Conservation (phyloP, 331 rosid genomes). For the Erythrophleum ivorense region DNA sequence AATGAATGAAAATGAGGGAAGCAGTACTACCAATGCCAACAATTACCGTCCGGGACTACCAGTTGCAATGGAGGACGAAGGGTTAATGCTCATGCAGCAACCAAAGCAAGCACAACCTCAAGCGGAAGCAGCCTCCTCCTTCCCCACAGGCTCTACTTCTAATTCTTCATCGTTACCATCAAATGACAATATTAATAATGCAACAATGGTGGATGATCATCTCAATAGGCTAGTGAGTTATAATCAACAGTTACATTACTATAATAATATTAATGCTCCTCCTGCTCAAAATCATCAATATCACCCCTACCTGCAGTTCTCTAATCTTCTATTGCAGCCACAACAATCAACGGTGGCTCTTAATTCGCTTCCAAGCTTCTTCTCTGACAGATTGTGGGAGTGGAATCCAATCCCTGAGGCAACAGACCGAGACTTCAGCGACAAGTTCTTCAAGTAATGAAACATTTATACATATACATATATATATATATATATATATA, state of each 20-base stretch:
- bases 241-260: slow-evolving; percentile 46
- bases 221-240: slow-evolving; percentile 67
- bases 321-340: slow-evolving; percentile 51
- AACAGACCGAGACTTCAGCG: slow-evolving; percentile 54
- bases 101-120: slow-evolving; percentile 33
- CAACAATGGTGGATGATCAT: slow-evolving; percentile 68
- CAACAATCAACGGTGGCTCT: slow-evolving; percentile 43
- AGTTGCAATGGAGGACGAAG: slow-evolving; percentile 42
- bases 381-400: slow-evolving; percentile 92
- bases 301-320: slow-evolving; percentile 43
- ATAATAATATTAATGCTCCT: slow-evolving; percentile 30
- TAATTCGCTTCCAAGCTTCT: slow-evolving; percentile 57
- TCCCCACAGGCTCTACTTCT: slow-evolving; percentile 31
- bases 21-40: background rate
- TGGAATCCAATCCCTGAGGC: slow-evolving; percentile 82
- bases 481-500: background rate
- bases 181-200: slow-evolving; percentile 3
- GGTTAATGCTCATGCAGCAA: slow-evolving; percentile 46
- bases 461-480: background rate
- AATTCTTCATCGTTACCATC: slow-evolving; percentile 37
- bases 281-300: background rate
- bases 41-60: slow-evolving; percentile 26
- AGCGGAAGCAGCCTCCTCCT: background rate
- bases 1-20: slow-evolving; percentile 38
- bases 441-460: slow-evolving; percentile 75